Evolutionary conservation across 2,329 filamentous ascomycete genomes (phyloP), one percentile per base, ranked within the genome.

Genomic region (Colletotrichum cereale): DNA sequence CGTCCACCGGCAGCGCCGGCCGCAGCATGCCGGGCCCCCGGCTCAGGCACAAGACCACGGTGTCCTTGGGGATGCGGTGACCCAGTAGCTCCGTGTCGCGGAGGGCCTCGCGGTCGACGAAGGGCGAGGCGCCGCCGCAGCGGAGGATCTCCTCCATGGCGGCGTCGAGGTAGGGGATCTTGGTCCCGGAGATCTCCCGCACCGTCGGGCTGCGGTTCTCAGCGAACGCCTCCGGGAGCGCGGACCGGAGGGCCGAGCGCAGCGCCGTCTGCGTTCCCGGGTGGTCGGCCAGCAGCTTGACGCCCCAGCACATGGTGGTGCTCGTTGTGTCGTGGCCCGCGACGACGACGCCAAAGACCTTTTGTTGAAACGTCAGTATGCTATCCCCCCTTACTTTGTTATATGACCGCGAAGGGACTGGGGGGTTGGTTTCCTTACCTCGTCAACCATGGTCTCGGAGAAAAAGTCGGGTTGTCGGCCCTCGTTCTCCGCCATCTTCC

Each of bases 141-240:
- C 83, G 79, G 2, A 83, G 72, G 0, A 78, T 76, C 71, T 84
- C 82, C 67, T 82, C 80, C 40, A 83, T 73, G 8, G 79, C 76
- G 11, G 81, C 81, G 26, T 84, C 82, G 14, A 84, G 75, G 71
- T 81, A 83, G 1, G 80, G 79, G 1, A 82, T 68, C 42, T 40
- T 64, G 1, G 74, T 64, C 2, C 56, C 56, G 0, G 74, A 73
- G 18, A 83, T 77, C 71, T 83, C 82, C 1, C 73, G 50, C 34
- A 76, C 74, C 0, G 75, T 77, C 5, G 81, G 82, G 29, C 66
- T 70, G 5, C 81, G 78, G 4, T 63, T 57, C 3, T 75, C 76
- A 0, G 57, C 48, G 0, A 62, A 16, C 0, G 80, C 80, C 0
- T 61, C 61, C 14, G 63, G 10, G 21, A 73, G 55, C 2, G 62